Evolutionary conservation across 371 early-diverging fungal species (phyloP), one percentile per base, ranked within the genome.

Genomic region (Massospora cicadina): DNA sequence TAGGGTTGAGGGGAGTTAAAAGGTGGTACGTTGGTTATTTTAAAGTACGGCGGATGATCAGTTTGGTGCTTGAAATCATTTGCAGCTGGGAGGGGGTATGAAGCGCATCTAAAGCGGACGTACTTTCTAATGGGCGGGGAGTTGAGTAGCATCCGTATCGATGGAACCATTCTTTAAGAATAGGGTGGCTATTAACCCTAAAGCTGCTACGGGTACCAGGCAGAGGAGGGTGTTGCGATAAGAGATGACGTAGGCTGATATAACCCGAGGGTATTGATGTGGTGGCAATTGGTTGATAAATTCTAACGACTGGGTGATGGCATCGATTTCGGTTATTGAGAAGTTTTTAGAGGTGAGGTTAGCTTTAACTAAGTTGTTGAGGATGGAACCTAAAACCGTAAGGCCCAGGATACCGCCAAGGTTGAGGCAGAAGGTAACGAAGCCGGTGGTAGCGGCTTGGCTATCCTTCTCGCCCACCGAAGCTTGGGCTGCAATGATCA

Each of bases 391-490:
- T 17, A 72, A 68, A 5, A 83, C 69, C 30, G 84, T 84, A 60
- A 88, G 76, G 17, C 87, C 87, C 56, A 86, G 68, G 0, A 81
- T 78, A 60, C 87, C 83, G 55, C 90, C 88, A 58, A 86, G 73
- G 65, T 75, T 76, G 67, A 81, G 79, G 68, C 77, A 77, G 71
- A 88, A 85, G 54, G 77, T 74, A 57, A 78, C 74, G 58, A 79
- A 69, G 0, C 85, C 74, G 2, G 88, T 86, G 29, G 77, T 81
- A 0, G 78, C 64, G 0, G 86, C 80, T 72, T 87, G 73, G 53
- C 31, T 60, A 58, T 28, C 17, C 31, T 60, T 30, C 31, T 60
- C 60, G 10, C 32, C 31, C 17, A 26, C 60, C 10, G 60, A 27
- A 31, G 31, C 60, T 60, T 60, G 60, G 13, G 28, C 25, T 30